Conservation (phyloP, 306 rosid species). For the Argentina anserina region DNA sequence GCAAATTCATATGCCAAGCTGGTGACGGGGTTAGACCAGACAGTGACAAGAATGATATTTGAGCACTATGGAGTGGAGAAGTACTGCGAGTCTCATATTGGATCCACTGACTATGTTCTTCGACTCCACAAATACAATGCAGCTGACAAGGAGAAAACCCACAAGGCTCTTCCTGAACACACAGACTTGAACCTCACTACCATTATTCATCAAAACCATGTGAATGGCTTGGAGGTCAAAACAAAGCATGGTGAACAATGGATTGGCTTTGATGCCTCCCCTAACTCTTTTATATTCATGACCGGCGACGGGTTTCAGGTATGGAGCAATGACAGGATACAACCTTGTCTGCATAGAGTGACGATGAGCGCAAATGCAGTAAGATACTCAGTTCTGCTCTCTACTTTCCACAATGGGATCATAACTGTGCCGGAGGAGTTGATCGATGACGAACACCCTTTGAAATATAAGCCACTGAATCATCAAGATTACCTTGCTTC, state of each 20-base stretch:
- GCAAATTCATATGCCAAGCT: constrained; percentile 4
- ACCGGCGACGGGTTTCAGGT: constrained; percentile 16
- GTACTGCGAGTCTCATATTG: not conserved
- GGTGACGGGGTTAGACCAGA: constrained; percentile 8
- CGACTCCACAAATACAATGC: not conserved
- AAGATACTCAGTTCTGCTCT: constrained; percentile 7
- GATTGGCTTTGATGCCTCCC: constrained; percentile 16
- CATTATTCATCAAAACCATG: constrained; percentile 15
- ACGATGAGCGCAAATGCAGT: not conserved
- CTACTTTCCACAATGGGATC: constrained; percentile 5
- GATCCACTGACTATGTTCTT: not conserved
- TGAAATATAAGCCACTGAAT: constrained; percentile 4
- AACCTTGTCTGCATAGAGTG: constrained; percentile 13
- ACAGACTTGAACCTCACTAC: constrained; percentile 10
- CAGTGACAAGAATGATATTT: constrained; percentile 21
- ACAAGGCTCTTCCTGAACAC: constrained; percentile 13
- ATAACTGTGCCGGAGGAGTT: constrained; percentile 9
- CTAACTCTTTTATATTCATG: constrained; percentile 12
- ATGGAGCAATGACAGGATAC: constrained; percentile 21
- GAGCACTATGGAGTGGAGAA: constrained; percentile 13
- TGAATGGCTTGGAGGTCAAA: constrained; percentile 20
- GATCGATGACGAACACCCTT: constrained; percentile 16
- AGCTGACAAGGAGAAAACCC: not conserved
- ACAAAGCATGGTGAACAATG: constrained; percentile 14
- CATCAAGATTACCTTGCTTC: not conserved